Evolutionary conservation across 2,329 filamentous ascomycete species (phyloP), one percentile per base, ranked within the genome.

Genomic region (Leptosphaerulina australis): DNA sequence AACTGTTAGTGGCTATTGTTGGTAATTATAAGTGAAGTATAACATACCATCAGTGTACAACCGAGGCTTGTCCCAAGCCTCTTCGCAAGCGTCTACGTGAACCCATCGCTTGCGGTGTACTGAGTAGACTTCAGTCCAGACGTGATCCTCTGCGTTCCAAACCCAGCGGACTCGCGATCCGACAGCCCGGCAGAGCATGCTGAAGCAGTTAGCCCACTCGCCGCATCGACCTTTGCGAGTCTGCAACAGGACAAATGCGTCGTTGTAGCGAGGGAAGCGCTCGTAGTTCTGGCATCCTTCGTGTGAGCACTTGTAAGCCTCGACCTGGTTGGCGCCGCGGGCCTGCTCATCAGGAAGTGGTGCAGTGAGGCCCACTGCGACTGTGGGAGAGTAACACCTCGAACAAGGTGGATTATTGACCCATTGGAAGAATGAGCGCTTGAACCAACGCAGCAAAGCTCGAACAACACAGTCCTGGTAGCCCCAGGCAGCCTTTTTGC

Each of bases 191-290:
- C 93, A 97, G 43, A 99, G 82, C 94, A 97, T 97, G 76, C 88
- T 93, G 77, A 99, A 99, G 80, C 92, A 97, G 76, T 97, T 97
- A 60, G 91, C 91, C 91, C 94, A 97, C 77, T 99, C 94, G 55
- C 94, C 94, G 54, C 88, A 88, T 61, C 94, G 87, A 26, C 94
- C 94, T 61, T 88, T 83, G 61, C 90, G 82, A 21, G 91, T 95
- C 72, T 97, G 88, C 33, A 99, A 78, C 53, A 97, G 76, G 40
- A 91, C 87, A 86, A 95, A 97, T 20, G 96, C 93, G 70, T 99
- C 93, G 52, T 90, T 93, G 72, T 96, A 97, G 53, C 94, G 85
- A 29, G 94, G 92, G 62, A 97, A 99, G 57, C 93, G 85, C 73
- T 97, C 93, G 67, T 87, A 91, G 21, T 85, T 82, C 37, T 86